phyloP scores from a whole-genome alignment of 2,329 filamentous ascomycete genomes.

The Arthrobotrys pseudoclavata region DNA sequence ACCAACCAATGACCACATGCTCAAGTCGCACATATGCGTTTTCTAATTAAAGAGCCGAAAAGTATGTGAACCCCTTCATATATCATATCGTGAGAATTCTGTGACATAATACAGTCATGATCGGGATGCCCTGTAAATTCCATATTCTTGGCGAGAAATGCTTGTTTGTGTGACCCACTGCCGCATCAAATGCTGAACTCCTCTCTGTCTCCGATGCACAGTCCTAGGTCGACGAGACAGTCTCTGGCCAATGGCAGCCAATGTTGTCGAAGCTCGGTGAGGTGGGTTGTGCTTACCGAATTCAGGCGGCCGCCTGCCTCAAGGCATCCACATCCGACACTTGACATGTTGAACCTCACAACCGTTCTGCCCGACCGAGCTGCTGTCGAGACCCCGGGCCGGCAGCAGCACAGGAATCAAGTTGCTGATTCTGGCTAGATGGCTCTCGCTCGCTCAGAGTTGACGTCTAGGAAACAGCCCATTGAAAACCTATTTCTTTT shows the following conservation, averaged over 20 bases:
- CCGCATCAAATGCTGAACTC: constrained; percentile 32
- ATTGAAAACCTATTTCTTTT: constrained; percentile 33
- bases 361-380: constrained; percentile 38
- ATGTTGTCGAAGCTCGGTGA: constrained; percentile 37
- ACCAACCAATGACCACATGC: constrained; percentile 37
- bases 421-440: constrained; percentile 53
- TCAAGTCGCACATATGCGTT: constrained; percentile 44
- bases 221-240: constrained; percentile 28
- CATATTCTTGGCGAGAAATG: constrained; percentile 54
- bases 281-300: constrained; percentile 54
- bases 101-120: constrained; percentile 26
- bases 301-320: constrained; percentile 59
- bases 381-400: constrained; percentile 27
- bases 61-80: constrained; percentile 50
- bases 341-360: constrained; percentile 36
- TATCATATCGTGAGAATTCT: constrained; percentile 36
- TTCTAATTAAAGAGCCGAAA: constrained; percentile 22
- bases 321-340: constrained; percentile 58
- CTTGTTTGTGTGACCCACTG: constrained; percentile 38
- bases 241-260: constrained; percentile 41
- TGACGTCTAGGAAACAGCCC: constrained; percentile 30
- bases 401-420: constrained; percentile 31
- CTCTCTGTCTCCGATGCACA: constrained; percentile 49
- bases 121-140: constrained; percentile 32
- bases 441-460: constrained; percentile 35